Base-by-base conservation (phyloP, 2,329 filamentous ascomycete genomes). In the Cordyceps tenuipes region DNA sequence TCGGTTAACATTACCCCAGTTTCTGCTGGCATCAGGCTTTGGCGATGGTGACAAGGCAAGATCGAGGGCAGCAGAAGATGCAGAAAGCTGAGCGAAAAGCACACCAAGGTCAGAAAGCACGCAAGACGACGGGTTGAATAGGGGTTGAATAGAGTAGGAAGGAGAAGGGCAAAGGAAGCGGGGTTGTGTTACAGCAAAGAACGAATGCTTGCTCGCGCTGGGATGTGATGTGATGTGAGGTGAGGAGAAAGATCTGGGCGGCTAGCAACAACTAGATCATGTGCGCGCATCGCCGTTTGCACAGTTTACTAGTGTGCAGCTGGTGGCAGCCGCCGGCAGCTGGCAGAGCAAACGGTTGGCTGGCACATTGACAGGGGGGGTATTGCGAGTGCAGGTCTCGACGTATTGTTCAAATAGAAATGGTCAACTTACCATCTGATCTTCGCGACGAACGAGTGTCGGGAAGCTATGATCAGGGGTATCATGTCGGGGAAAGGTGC, bases 381-480 rank as follows among this genome's bases (percentile, higher is more conserved):
- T 26, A 26, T 12, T 1, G 43, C 7, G 47, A 58, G 3, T 10
- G 5, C 19, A 31, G 31, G 26, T 43, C 47, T 43, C 8, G 31
- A n/a, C 8, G 10, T 53, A 59, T 31, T 19, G 41, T n/a, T 4
- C 31, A 52, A 52, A 44, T 9, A 59, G 61, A 61, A 61, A 50
- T 55, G 46, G 12, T 48, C 43, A 46, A 73, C 80, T 76, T 75
- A 85, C 82, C 69, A 83, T 73, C 62, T 81, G 79, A 54, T 76
- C 77, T 57, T 82, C 80, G 64, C 86, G 85, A 59, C 88, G 84
- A 68, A 90, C 84, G 64, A 94, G 81, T 63, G 93, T 92, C 34
- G 92, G 91, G 68, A 97, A 97, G 69, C 86, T 88, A 71, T 96
- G 90, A 68, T 95, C 88, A 54, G 84, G 86, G 64, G 85, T 84